These are phyloP conservation scores for Diaporthe citrichinensis DNA, from an alignment of 2,329 filamentous ascomycete species.

Conservation along the genomic window DNA sequence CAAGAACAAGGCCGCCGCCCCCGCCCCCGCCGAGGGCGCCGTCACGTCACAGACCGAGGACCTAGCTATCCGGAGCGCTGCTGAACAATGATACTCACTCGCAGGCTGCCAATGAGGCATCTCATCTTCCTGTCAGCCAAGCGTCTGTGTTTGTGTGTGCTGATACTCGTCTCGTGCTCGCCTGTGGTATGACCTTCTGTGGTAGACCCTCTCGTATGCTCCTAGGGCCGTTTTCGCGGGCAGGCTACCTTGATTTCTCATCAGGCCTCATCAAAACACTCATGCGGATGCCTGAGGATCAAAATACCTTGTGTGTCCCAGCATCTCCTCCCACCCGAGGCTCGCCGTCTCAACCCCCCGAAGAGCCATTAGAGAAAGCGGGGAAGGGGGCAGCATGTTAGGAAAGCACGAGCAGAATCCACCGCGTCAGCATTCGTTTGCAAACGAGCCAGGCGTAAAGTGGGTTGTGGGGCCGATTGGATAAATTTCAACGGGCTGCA, in stretches of 20 bases:
- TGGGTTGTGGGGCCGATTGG: background rate
- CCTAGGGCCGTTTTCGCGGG: background rate
- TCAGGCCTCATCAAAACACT: background rate
- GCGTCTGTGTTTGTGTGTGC: background rate
- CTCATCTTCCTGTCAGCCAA: background rate
- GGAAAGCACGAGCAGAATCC: background rate
- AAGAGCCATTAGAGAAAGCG: background rate
- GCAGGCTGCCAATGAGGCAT: slow-evolving; percentile 3
- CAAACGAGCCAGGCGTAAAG: background rate
- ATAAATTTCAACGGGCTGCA: background rate
- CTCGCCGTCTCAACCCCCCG: background rate
- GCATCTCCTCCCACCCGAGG: background rate
- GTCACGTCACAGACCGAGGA: slow-evolving; percentile 42
- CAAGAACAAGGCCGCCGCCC: slow-evolving; percentile 12
- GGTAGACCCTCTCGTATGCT: background rate
- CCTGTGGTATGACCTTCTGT: background rate
- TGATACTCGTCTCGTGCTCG: background rate
- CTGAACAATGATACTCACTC: slow-evolving; percentile 24
- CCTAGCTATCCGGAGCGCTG: slow-evolving; percentile 35
- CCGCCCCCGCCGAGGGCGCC: slow-evolving; percentile 39
- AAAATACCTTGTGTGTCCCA: background rate
- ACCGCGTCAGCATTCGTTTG: background rate
- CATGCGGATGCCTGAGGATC: too few species aligned
- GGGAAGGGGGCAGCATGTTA: background rate
- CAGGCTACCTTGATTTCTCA: background rate